These are phyloP conservation scores for Aspergillus viridinutans DNA, from an alignment of 2,329 filamentous ascomycete genomes.

Conservation along the genomic window DNA sequence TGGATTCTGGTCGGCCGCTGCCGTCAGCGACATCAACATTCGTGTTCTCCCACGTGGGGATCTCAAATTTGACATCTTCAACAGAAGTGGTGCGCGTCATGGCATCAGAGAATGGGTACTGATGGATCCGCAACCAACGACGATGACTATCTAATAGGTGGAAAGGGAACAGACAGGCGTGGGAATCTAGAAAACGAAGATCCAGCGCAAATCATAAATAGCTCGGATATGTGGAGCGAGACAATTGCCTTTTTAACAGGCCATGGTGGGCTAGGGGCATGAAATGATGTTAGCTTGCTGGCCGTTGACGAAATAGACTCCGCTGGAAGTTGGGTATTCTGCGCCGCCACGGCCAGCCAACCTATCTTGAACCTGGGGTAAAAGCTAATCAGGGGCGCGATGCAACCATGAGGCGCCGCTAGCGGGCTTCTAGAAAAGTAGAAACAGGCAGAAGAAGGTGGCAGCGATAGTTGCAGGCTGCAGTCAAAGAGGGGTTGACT, in stretches of 20 bases:
- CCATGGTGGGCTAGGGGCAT: slow-evolving; percentile 5
- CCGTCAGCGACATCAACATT: slow-evolving; percentile 21
- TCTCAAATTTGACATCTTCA: slow-evolving; percentile 11
- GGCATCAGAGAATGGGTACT: slow-evolving; percentile 8
- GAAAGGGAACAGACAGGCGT: slow-evolving; percentile 1
- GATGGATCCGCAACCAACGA: slow-evolving; percentile 6
- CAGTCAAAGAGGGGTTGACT: slow-evolving; percentile 15
- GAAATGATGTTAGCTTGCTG: slow-evolving; percentile 13
- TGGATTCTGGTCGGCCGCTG: slow-evolving; percentile 19
- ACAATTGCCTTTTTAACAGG: slow-evolving; percentile 13
- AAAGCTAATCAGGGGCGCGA: slow-evolving; percentile 10
- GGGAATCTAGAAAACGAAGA: slow-evolving; percentile 1
- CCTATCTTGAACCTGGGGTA: slow-evolving; percentile 28
- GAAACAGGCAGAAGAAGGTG: slow-evolving; percentile 15
- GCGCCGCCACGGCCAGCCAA: background rate
- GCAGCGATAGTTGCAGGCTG: slow-evolving; percentile 6
- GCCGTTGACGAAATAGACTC: slow-evolving; percentile 13
- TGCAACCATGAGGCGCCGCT: slow-evolving; percentile 11
- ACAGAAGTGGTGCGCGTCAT: slow-evolving; percentile 26
- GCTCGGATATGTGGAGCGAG: slow-evolving; percentile 7
- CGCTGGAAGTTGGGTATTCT: slow-evolving; percentile 2
- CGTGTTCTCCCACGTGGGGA: slow-evolving; percentile 26
- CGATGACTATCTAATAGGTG: slow-evolving; percentile 1
- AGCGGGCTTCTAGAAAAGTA: slow-evolving; percentile 18
- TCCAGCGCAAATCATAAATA: slow-evolving; percentile 7